phyloP scores from a whole-genome alignment of 2,329 filamentous ascomycete species.

The Nothophoma quercina region DNA sequence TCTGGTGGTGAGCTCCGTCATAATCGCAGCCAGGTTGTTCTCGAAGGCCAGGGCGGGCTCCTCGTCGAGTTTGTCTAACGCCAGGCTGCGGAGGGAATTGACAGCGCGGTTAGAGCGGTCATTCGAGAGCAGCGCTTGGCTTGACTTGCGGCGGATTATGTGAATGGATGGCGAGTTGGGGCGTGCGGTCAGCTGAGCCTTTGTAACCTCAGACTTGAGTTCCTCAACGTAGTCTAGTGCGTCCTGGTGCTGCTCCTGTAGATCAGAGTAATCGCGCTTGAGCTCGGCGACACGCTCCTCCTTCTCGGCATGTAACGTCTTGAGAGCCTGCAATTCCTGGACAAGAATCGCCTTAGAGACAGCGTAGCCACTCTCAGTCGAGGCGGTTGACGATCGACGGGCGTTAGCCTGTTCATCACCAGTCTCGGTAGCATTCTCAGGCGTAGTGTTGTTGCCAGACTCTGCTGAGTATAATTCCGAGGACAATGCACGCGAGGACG shows the following conservation, averaged over 20 bases:
- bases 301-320: conserved; percentile 75
- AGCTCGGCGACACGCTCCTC: conserved; percentile 77
- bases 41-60: conserved; percentile 92
- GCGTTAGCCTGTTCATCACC: conserved; percentile 69
- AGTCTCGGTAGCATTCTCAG: conserved; percentile 56
- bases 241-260: conserved; percentile 82
- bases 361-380: conserved; percentile 25
- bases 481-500: conserved; percentile 89
- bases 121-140: conserved; percentile 83
- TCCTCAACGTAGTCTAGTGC: conserved; percentile 88
- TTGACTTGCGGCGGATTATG: conserved; percentile 92
- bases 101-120: conserved; percentile 93
- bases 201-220: conserved; percentile 84
- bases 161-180: conserved; percentile 72
- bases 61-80: conserved; percentile 81
- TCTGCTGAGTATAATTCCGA: conserved; percentile 91
- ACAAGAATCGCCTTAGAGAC: conserved; percentile 25
- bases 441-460: conserved; percentile 56
- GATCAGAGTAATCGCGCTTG: conserved; percentile 78
- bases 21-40: conserved; percentile 85
- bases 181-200: conserved; percentile 67
- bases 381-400: conserved; percentile 31
- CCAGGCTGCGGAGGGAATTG: conserved; percentile 86
- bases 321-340: conserved; percentile 75
- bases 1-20: conserved; percentile 87